Base-by-base conservation (phyloP, 495 filamentous ascomycete species). In the Aspergillus sclerotioniger region DNA sequence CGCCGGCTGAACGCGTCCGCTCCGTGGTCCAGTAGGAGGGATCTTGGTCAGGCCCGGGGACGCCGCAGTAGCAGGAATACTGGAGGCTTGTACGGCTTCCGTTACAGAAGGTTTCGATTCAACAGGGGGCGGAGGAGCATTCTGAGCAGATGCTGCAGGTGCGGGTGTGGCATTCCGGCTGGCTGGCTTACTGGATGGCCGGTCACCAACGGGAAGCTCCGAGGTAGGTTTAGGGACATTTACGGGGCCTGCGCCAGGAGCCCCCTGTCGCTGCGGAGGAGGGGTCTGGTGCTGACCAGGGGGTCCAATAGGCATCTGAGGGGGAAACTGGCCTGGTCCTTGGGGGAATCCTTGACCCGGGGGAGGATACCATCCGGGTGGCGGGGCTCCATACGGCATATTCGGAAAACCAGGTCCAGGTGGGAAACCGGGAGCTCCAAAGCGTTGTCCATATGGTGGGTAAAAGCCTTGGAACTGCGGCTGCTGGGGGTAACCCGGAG, bases 321-420 rank as follows among this genome's bases (percentile, higher is more conserved):
- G 73, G 55, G 72, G 76, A 58, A 80, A 81, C 44, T 85, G 88
- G 51, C 84, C 86, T 19, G 84, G 81, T 37, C 70, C 77, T 39
- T 80, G 83, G 39, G 84, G 87, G 64, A 92, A 96, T 8, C 86
- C 87, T 69, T 92, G 90, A n/a, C 85, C 87, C 10, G 90, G 85
- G 28, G 82, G 88, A 66, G 85, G 87, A 71, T 84, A 91, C 91
- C 91, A 96, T 47, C 85, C 87, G 17, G 86, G 88, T 37, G 76
- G 88, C 43, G 76, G 88, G 46, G 82, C 78, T 51, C 86, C 85
- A 66, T 86, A 85, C 21, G 81, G 83, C 74, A 83, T 81, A 39
- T 80, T 81, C 33, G 80, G 80, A 60, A 82, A 87, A 8, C 80
- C 81, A 33, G 82, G 82, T 56, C 78, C 80, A 39, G 84, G 83